Evolutionary conservation across 2,329 filamentous ascomycete species (phyloP).

Genomic region (Aspergillus ustus): DNA sequence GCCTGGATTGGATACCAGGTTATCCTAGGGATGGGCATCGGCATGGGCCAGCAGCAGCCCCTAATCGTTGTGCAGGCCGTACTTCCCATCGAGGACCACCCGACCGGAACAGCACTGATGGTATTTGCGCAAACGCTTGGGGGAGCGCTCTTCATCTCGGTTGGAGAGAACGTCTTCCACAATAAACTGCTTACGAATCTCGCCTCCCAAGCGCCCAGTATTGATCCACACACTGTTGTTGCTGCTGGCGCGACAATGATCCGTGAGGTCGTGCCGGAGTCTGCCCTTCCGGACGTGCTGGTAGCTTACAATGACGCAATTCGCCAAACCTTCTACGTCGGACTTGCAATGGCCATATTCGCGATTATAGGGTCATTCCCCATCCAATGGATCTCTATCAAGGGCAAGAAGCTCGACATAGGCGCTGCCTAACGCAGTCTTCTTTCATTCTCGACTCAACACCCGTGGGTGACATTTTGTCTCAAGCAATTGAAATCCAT

Average conservation of each 20-base stretch:
- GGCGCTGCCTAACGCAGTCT: constrained; percentile 23
- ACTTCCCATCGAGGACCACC: constrained; percentile 37
- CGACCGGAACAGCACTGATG: constrained; percentile 39
- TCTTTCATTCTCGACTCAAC: not conserved
- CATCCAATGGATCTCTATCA: constrained; percentile 49
- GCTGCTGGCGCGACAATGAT: constrained; percentile 45
- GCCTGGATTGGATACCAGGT: constrained; percentile 48
- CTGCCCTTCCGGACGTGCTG: constrained; percentile 35
- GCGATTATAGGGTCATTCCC: constrained; percentile 39
- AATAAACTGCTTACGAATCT: constrained; percentile 11
- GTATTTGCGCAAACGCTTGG: constrained; percentile 45
- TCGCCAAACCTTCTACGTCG: constrained; percentile 45
- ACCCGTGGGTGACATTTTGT: not conserved
- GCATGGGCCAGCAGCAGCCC: constrained; percentile 41
- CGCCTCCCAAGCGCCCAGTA: constrained; percentile 26
- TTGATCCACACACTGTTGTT: constrained; percentile 35
- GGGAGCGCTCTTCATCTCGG: constrained; percentile 41
- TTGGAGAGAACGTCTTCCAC: constrained; percentile 20
- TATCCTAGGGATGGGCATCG: constrained; percentile 40
- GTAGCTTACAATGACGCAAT: constrained; percentile 44
- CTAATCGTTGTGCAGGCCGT: constrained; percentile 42
- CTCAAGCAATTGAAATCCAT: not conserved
- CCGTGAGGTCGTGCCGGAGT: constrained; percentile 32
- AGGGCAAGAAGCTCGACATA: constrained; percentile 38
- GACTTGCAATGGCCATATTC: constrained; percentile 43